Base-by-base conservation (phyloP, 768 basidiomycete genomes). In the Inosperma sp. region DNA sequence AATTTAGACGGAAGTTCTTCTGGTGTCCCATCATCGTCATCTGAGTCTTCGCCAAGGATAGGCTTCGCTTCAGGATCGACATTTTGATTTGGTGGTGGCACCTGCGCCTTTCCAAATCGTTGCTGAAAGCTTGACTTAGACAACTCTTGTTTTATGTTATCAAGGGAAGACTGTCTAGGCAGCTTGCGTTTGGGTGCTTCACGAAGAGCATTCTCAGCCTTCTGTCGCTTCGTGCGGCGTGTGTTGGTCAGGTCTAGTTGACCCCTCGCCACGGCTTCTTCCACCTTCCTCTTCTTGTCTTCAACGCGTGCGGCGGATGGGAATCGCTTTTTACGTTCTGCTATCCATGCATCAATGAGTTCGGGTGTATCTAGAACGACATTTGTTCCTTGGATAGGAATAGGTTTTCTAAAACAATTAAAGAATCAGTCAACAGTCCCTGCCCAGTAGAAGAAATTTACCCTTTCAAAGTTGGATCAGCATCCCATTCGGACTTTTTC, bases 291-390 rank as follows among this genome's bases (percentile, higher is more conserved):
- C 59, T 84, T 85, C 74, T 94, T 96, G 37, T 95, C 90, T 51
- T 79, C 80, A 2, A 90, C 75, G 21, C 81, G 79, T 41, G 73
- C 61, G 25, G 77, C 63, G 14, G 83, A 88, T 9, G 95, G 95
- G 75, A 87, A 98, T 13, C 87, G 81, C 58, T 80, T 83, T 67
- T 82, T 93, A 34, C 95, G 83, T 61, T 97, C 94, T 12, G 79
- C 82, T 41, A 95, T 79, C 95, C 95, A 98, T 26, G 79, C 81
- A 17, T 80, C 81, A 51, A 97, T 70, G 7, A 84, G 80, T 59
- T 93, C 93, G 7, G 86, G 89, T 1, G 88, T 84, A 59, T 95
- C 81, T 14, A 98, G 75, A 8, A 77, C 62, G 16, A 95, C 65
- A 26, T 72, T 82, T 2, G 93, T 95, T 4, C 93, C 93, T 55